Evolutionary conservation across 768 basidiomycete genomes (phyloP), one percentile per base, ranked within the genome.

Genomic region (Paxillus involutus): DNA sequence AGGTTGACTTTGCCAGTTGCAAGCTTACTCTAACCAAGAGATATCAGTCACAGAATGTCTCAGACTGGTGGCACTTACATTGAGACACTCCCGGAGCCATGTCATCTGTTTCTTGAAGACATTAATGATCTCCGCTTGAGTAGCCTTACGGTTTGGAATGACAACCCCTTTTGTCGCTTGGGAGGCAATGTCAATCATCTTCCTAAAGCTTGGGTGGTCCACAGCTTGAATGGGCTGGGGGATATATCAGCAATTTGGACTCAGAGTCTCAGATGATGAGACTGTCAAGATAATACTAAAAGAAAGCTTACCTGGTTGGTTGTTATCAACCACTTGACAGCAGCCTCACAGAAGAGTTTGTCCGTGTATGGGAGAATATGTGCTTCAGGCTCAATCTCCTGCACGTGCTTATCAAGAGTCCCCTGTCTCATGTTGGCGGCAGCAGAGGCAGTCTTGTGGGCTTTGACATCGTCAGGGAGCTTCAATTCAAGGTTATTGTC

Each of bases 131-230:
- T 21, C 21, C 2, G 21, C 21, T 21, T 21, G 21, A 21, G 21
- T 21, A 2, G 21, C 21, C 21, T 21, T 21, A 21, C 21, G 21
- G 21, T 21, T 21, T 2, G 21, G 21, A 21, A 21, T 21, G 21
- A 21, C 3, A 3, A 21, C 21, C 21, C 21, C 21, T 21, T 21
- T 33, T 33, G 32, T 33, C 10, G 75, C 74, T 5, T 61, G 52
- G 7, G 75, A 53, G 24, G 76, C 76, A 48, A 73, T 58, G 17
- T 70, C 52, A 21, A 74, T 72, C 75, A 77, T 73, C 1, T 66
- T 50, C 35, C 64, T 55, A 42, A 75, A 77, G 17, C 39, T 55
- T 3, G 71, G 69, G 52, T 78, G 72, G 29, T 75, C 62, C 5
- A 78, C 57, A 0, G 73, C 69, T 30, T 58, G 39, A 24, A 74